These are phyloP conservation scores for Ceratocystis smalleyi DNA, from an alignment of 2,329 filamentous ascomycete genomes.

Conservation along the genomic window DNA sequence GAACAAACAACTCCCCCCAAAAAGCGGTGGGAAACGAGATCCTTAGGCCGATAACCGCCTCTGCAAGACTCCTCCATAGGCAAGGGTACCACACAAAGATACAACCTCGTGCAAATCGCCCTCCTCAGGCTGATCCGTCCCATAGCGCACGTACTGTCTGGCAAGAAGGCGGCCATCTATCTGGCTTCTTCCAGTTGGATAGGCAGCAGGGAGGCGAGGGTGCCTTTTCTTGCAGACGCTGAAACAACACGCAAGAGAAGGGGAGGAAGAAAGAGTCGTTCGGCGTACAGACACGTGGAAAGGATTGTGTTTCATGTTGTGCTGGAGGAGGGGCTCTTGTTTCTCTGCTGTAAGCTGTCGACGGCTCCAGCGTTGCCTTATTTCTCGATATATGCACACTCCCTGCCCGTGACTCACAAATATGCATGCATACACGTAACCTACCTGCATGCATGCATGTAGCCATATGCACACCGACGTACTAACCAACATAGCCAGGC, in stretches of 20 bases:
- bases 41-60: neutral
- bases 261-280: neutral
- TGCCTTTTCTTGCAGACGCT: neutral
- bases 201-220: too few relatives aligned
- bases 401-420: neutral
- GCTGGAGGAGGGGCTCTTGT: neutral
- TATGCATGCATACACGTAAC: neutral
- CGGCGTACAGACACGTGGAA: neutral
- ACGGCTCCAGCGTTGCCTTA: neutral
- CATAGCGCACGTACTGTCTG: too few relatives aligned
- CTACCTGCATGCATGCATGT: neutral
- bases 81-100: neutral
- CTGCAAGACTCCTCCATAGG: neutral
- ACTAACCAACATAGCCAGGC: neutral
- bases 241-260: neutral
- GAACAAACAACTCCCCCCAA: neutral
- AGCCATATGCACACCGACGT: neutral
- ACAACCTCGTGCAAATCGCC: neutral
- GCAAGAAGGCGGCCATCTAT: too few relatives aligned
- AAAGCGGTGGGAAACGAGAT: neutral
- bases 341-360: neutral
- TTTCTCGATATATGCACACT: neutral
- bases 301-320: conserved; percentile 2
- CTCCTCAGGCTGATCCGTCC: too few relatives aligned
- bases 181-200: too few relatives aligned